These are phyloP conservation scores for Boletus tomentosulus DNA, from an alignment of 768 basidiomycete genomes.

Conservation along the genomic window DNA sequence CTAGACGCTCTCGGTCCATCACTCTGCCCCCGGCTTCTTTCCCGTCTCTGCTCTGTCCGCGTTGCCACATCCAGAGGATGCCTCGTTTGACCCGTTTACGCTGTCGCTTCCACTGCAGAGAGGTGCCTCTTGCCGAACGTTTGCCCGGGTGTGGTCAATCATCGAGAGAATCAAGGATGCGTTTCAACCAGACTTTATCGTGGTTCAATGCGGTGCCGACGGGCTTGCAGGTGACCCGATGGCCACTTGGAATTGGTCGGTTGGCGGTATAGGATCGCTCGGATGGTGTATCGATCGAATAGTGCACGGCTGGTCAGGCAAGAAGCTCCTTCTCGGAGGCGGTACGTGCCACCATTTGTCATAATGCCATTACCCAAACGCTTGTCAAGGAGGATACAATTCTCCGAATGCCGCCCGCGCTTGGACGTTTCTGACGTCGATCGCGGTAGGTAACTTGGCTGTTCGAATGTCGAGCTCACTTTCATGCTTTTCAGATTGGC, in stretches of 20 bases:
- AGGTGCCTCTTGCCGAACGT: conserved; percentile 67
- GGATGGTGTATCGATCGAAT: conserved; percentile 62
- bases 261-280: conserved; percentile 57
- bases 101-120: conserved; percentile 73
- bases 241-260: conserved; percentile 66
- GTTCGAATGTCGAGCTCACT: not conserved
- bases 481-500: conserved; percentile 40
- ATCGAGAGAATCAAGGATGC: conserved; percentile 56
- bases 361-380: not conserved
- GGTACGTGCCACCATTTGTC: conserved; percentile 37
- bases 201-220: conserved; percentile 87
- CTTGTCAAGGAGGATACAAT: conserved; percentile 71
- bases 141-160: conserved; percentile 57
- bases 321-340: conserved; percentile 71
- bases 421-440: conserved; percentile 79
- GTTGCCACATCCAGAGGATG: conserved; percentile 39
- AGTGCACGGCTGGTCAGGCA: conserved; percentile 52
- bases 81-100: conserved; percentile 52
- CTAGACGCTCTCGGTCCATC: conserved; percentile 82
- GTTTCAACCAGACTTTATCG: conserved; percentile 72
- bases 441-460: conserved; percentile 49
- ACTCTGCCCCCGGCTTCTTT: conserved; percentile 80
- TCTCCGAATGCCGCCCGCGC: conserved; percentile 80
- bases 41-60: conserved; percentile 54
- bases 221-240: conserved; percentile 83